Base-by-base conservation (phyloP, 2,329 filamentous ascomycete genomes). In the Epichloe elymi region DNA sequence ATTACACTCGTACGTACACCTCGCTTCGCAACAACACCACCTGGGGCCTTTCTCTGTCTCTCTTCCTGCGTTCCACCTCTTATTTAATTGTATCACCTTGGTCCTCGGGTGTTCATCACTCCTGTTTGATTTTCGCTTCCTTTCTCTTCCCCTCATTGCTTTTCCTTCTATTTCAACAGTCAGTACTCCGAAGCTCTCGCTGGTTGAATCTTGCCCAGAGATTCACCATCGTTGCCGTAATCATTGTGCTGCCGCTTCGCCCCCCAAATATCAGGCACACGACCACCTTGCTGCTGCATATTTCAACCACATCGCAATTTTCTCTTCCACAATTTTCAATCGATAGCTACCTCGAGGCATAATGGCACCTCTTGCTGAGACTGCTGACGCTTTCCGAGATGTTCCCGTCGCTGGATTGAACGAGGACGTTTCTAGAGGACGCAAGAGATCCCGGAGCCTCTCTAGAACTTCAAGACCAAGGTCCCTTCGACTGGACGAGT, bases 401-500 rank as follows among this genome's bases (percentile, higher is more conserved):
- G 54, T 57, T 38, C 45, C 30, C 53, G 57, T 10, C 54, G 59
- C 43, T 42, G 51, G 17, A 37, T 15, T 55, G 2, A n/a, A 48
- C 42, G 49, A 60, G 45, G 65, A 67, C 45, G 50, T 46, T 17
- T 61, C 59, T 33, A 63, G 69, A 52, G 69, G 69, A 33, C 68
- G 69, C 53, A 71, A 65, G 57, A 63, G 68, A 54, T 65, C 67
- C 52, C 65, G 69, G 52, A 70, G 66, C 58, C 61, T 62, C 37
- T 66, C 63, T 42, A 62, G 66, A 38, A 54, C 61, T 49, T 60
- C 58, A 51, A 57, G 38, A 17, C n/a, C 64, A 48, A 61, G 62
- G 48, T 56, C 62, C 43, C 58, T 65, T 43, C 65, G 65, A 36
- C 55, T 66, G 5, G 67, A 70, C 35, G 69, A 70, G 48, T 69